These are phyloP conservation scores for Ophiocordyceps australis DNA, from an alignment of 2,329 filamentous ascomycete genomes.

Conservation along the genomic window DNA sequence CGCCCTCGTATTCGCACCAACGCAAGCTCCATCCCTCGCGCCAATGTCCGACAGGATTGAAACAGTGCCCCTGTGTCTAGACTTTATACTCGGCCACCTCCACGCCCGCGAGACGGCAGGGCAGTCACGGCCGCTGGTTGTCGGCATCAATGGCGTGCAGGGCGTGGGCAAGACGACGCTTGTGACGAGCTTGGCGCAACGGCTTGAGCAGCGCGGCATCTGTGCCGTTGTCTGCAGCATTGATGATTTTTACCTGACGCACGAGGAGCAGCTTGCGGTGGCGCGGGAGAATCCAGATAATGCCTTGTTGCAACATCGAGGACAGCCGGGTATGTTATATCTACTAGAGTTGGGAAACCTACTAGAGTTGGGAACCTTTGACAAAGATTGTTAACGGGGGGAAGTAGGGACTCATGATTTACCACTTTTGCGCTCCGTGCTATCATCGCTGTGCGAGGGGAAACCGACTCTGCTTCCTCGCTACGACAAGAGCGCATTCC, in stretches of 20 bases:
- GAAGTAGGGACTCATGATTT: conserved; percentile 63
- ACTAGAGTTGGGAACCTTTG: no score
- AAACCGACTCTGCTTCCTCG: conserved; percentile 41
- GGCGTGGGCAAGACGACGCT: conserved; percentile 87
- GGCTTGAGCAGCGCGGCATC: conserved; percentile 35
- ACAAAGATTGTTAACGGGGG: no score
- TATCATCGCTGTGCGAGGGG: conserved; percentile 35
- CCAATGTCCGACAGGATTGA: no score
- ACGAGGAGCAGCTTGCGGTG: conserved; percentile 46
- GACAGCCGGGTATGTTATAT: conserved; percentile 52
- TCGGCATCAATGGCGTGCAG: conserved; percentile 83
- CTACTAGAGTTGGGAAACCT: no score
- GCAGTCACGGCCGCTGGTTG: conserved; percentile 45
- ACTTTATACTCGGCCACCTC: conserved; percentile 52
- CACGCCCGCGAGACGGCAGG: conserved; percentile 21
- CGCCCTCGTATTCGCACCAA: no score
- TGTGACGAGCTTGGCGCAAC: conserved; percentile 45
- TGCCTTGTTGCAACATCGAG: conserved; percentile 60
- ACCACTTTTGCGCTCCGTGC: conserved; percentile 40
- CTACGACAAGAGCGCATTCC: conserved; percentile 71
- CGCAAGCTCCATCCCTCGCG: no score
- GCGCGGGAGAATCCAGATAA: conserved; percentile 50
- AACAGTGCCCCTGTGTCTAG: conserved; percentile 60
- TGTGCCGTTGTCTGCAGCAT: conserved; percentile 62
- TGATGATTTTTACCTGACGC: conserved; percentile 77